These are phyloP conservation scores for Colletotrichum salicis DNA, from an alignment of 2,329 filamentous ascomycete genomes.

Conservation along the genomic window DNA sequence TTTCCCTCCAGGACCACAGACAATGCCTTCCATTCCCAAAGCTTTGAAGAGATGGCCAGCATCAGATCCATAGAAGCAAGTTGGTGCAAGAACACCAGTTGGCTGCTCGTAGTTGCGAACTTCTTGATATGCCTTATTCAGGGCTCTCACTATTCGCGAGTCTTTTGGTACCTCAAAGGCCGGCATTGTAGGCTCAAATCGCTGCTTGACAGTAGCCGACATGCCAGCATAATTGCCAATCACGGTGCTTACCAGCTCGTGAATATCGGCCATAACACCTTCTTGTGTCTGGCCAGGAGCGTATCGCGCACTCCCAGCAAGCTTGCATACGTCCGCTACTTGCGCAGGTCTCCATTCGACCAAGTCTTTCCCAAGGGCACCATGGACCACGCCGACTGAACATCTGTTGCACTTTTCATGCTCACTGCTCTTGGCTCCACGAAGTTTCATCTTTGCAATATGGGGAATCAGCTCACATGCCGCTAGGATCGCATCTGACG, in stretches of 20 bases:
- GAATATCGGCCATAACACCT: slow-evolving; percentile 39
- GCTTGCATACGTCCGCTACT: slow-evolving; percentile 40
- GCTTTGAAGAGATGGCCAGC: slow-evolving; percentile 33
- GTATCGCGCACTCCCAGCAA: slow-evolving; percentile 41
- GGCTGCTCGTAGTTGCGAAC: too few relatives aligned
- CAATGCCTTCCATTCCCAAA: slow-evolving; percentile 41
- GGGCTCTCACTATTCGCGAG: too few relatives aligned
- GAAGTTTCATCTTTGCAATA: slow-evolving; percentile 38
- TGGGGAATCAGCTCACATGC: slow-evolving; percentile 40
- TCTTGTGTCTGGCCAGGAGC: slow-evolving; percentile 42
- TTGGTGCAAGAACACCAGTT: too few relatives aligned
- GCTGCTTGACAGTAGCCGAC: too few relatives aligned
- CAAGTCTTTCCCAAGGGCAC: slow-evolving; percentile 40
- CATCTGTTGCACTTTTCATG: slow-evolving; percentile 41
- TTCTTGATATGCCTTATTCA: too few relatives aligned
- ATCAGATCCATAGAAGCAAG: too few relatives aligned
- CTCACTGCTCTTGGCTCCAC: slow-evolving; percentile 37
- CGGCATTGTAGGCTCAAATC: too few relatives aligned
- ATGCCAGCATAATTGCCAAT: slow-evolving; percentile 10
- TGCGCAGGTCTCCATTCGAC: slow-evolving; percentile 41
- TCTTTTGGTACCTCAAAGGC: too few relatives aligned
- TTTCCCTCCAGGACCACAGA: slow-evolving; percentile 41
- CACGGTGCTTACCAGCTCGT: slow-evolving; percentile 24
- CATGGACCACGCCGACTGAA: slow-evolving; percentile 41
- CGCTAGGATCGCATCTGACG: slow-evolving; percentile 40